These are phyloP conservation scores for Barnettozyma populi DNA, from an alignment of 805 yeast species.

Conservation along the genomic window DNA sequence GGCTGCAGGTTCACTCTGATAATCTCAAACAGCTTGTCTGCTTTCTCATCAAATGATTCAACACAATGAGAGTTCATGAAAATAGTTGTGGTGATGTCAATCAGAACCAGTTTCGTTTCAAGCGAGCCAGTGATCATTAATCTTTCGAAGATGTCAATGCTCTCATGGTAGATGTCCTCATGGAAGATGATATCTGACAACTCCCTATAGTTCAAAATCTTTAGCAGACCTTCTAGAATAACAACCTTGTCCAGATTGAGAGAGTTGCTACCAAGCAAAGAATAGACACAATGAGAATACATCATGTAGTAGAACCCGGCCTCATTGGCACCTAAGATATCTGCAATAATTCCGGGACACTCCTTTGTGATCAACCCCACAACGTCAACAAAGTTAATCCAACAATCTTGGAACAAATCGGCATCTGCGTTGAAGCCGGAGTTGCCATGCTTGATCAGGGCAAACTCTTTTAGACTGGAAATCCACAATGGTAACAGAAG, in stretches of 20 bases:
- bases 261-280: conserved; percentile 42
- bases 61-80: conserved; percentile 33
- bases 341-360: conserved; percentile 39
- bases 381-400: conserved; percentile 77
- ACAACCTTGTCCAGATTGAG: conserved; percentile 24
- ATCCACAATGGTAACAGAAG: conserved; percentile 77
- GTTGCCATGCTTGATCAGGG: conserved; percentile 43
- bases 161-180: conserved; percentile 67
- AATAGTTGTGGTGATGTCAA: conserved; percentile 54
- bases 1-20: conserved; percentile 65
- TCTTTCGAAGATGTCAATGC: conserved; percentile 71
- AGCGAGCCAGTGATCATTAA: conserved; percentile 49
- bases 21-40: conserved; percentile 79
- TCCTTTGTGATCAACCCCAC: conserved; percentile 58
- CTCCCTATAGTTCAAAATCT: conserved; percentile 50
- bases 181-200: conserved; percentile 57
- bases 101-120: conserved; percentile 41
- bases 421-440: conserved; percentile 28
- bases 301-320: conserved; percentile 69
- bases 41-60: conserved; percentile 46
- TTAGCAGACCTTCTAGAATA: conserved; percentile 46
- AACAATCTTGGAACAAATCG: conserved; percentile 48
- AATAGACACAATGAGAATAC: conserved; percentile 79
- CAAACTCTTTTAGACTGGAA: conserved; percentile 64
- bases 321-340: conserved; percentile 50